phyloP scores from a whole-genome alignment of 768 basidiomycete species.

The Obba rivulosa region DNA sequence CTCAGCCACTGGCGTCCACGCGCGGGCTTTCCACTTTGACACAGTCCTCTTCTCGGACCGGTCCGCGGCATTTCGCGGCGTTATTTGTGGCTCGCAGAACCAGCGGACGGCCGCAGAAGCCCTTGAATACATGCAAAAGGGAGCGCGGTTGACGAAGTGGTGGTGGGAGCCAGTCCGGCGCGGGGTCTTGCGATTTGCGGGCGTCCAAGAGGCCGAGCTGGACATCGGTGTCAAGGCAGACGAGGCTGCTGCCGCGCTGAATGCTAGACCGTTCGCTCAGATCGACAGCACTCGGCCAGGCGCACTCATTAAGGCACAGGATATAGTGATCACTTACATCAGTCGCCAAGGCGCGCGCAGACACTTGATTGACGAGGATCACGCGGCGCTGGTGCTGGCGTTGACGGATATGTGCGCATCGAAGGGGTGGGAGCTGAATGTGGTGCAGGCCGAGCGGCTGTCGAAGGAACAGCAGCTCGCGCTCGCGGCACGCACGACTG shows the following conservation, averaged over 20 bases:
- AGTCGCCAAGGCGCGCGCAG: conserved; percentile 57
- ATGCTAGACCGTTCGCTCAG: background rate
- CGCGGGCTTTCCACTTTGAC: conserved; percentile 65
- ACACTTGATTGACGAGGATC: conserved; percentile 50
- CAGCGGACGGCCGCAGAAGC: conserved; percentile 74
- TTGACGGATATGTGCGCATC: conserved; percentile 44
- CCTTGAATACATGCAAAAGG: conserved; percentile 42
- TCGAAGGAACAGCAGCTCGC: conserved; percentile 72
- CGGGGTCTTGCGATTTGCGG: conserved; percentile 64
- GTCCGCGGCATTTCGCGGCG: conserved; percentile 69
- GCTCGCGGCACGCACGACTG: conserved; percentile 63
- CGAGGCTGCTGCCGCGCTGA: conserved; percentile 1
- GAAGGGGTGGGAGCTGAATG: conserved; percentile 52
- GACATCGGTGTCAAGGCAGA: conserved; percentile 24
- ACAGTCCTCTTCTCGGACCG: conserved; percentile 67
- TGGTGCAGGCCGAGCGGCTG: conserved; percentile 59
- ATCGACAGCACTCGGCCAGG: conserved; percentile 7
- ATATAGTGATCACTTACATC: conserved; percentile 68
- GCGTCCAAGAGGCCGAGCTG: conserved; percentile 31
- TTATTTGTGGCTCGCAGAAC: conserved; percentile 53
- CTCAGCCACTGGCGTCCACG: conserved; percentile 9
- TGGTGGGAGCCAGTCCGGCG: conserved; percentile 81
- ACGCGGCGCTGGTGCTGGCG: conserved; percentile 45
- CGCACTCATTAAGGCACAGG: conserved; percentile 27
- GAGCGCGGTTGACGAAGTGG: conserved; percentile 32